Base-by-base conservation (phyloP, 2,329 filamentous ascomycete species). In the Aspergillus eucalypticola region DNA sequence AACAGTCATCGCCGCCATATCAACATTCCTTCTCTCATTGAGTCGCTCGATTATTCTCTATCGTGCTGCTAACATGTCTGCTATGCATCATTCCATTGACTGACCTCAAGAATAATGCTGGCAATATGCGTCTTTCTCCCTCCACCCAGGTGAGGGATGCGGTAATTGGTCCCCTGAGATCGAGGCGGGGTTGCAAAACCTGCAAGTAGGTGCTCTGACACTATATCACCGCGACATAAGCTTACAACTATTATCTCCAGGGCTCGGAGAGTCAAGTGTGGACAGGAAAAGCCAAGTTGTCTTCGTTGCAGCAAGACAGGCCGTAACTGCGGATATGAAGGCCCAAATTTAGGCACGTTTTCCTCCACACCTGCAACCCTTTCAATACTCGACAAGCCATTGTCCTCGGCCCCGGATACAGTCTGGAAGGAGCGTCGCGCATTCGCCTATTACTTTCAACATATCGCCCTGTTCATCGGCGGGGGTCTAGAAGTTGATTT, bases 381-480 rank as follows among this genome's bases (percentile, higher is more conserved):
- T n/a, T 49, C 58, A 13, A 46, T 62, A 1, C 55, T 62, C 6
- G 57, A 60, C 13, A 60, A 56, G 4, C 54, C 66, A 2, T 59
- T 69, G 3, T 67, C 70, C 27, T 52, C 60, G 10, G 64, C 58
- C 4, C 64, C 70, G 39, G 67, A 67, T 39, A 68, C 66, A 5
- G 67, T 66, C 2, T 73, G 62, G 60, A 65, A 69, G 46, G 76
- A 78, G 56, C 69, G 73, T 23, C 74, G 75, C 19, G 73, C 75
- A 7, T 78, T 78, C 64, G 71, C 73, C 1, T 75, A 71, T 38
- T 78, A 77, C 61, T 73, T 75, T 23, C 64, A 77, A 42, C 62
- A 68, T 19, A 69, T 69, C 1, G 74, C 72, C 11, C 61, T 66
- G 0, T 67, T 65, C 8, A 62, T 77, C 19, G 71, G 72, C 2